Conservation (phyloP, 495 filamentous ascomycete genomes). For the Amorphotheca resinae region DNA sequence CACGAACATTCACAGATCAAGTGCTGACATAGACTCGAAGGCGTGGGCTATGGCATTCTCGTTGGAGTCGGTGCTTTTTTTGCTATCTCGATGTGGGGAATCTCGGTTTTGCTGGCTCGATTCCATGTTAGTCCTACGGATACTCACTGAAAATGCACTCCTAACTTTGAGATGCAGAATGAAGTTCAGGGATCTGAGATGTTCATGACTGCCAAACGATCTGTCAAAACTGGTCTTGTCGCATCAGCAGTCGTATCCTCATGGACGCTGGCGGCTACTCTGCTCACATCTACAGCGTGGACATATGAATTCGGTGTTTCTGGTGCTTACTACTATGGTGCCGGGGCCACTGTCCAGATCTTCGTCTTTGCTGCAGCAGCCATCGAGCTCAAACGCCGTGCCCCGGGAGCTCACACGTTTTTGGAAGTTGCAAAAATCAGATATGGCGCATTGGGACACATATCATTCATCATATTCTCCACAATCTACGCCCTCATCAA, state of each 20-base stretch:
- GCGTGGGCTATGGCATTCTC: slow-evolving; percentile 75
- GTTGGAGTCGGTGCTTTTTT: slow-evolving; percentile 67
- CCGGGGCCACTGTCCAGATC: slow-evolving; percentile 58
- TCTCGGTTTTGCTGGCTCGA: too few relatives aligned
- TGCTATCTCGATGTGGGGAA: slow-evolving; percentile 67
- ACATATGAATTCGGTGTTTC: slow-evolving; percentile 89
- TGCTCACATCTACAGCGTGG: slow-evolving; percentile 70
- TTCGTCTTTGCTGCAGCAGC: slow-evolving; percentile 86
- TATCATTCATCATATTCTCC: slow-evolving; percentile 57
- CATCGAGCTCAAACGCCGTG: slow-evolving; percentile 82
- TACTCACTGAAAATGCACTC: neutral
- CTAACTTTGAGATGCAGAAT: slow-evolving; percentile 61
- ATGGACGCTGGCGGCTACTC: slow-evolving; percentile 87
- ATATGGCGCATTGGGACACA: slow-evolving; percentile 51
- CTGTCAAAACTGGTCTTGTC: slow-evolving; percentile 91
- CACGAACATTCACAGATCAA: too few relatives aligned
- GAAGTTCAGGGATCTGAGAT: slow-evolving; percentile 95
- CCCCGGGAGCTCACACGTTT: slow-evolving; percentile 79
- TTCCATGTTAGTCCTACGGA: neutral
- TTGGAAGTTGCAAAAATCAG: slow-evolving; percentile 58
- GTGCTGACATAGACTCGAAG: too few relatives aligned
- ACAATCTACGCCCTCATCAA: slow-evolving; percentile 73
- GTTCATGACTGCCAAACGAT: slow-evolving; percentile 90
- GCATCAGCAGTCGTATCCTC: slow-evolving; percentile 89
- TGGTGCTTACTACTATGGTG: slow-evolving; percentile 82